Percentiles rank a stretch among this genome's conserved stretches.
These are phyloP conservation scores for Torulaspora pretoriensis DNA, from an alignment of 1,139 yeast genomes.

Conservation along the genomic window DNA sequence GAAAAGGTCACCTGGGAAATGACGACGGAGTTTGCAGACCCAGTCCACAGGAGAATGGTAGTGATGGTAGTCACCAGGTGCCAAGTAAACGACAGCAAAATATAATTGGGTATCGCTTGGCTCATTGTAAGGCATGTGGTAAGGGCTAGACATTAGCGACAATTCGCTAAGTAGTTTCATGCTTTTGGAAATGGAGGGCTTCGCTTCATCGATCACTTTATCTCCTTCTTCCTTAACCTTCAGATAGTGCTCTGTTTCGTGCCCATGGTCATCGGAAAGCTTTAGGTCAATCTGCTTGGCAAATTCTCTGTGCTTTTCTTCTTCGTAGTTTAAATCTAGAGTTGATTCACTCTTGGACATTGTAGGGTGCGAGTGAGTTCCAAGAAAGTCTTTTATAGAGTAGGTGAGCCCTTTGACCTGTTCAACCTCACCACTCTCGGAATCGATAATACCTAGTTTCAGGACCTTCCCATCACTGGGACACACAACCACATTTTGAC, in stretches of 20 bases:
- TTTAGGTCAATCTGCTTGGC: slow-evolving; percentile 70
- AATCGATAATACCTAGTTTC: slow-evolving; percentile 70
- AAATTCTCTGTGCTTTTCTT: slow-evolving; percentile 66
- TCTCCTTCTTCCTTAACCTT: slow-evolving; percentile 60
- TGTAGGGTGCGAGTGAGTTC: slow-evolving; percentile 44
- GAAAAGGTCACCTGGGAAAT: slow-evolving; percentile 91
- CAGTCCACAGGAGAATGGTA: slow-evolving; percentile 96
- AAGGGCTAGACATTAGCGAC: slow-evolving; percentile 23
- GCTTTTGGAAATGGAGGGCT: slow-evolving; percentile 38
- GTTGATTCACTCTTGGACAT: slow-evolving; percentile 31
- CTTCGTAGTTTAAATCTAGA: slow-evolving; percentile 33
- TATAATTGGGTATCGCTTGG: slow-evolving; percentile 55
- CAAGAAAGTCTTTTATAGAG: slow-evolving; percentile 83
- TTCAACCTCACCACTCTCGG: slow-evolving; percentile 78
- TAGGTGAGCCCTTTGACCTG: slow-evolving; percentile 97
- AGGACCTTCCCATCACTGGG: slow-evolving; percentile 94
- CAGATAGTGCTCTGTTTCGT: slow-evolving; percentile 41
- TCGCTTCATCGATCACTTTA: slow-evolving; percentile 44
- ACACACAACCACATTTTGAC: slow-evolving; percentile 61
- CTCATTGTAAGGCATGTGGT: slow-evolving; percentile 19
- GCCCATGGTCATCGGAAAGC: slow-evolving; percentile 34
- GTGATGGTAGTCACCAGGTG: slow-evolving; percentile 98
- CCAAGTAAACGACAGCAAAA: slow-evolving; percentile 88
- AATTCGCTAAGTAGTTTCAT: slow-evolving; percentile 31
- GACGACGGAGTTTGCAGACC: slow-evolving; percentile 92